Base-by-base conservation (phyloP, 1,139 yeast genomes). In the Kluyveromyces sp. region DNA sequence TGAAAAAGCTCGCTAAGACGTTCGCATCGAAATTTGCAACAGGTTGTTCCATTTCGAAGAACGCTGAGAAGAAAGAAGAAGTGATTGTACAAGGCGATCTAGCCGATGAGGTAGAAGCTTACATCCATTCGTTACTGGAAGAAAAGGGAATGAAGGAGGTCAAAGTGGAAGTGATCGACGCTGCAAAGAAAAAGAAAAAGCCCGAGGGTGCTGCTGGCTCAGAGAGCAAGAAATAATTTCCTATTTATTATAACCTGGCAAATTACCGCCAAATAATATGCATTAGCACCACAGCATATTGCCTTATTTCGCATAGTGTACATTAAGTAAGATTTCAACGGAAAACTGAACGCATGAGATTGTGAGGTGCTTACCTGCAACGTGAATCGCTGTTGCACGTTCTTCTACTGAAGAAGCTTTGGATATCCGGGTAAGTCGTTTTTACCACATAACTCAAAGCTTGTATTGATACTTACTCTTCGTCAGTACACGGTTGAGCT, bases 21-120 rank as follows among this genome's bases (percentile, higher is more conserved):
- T 87, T 92, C 66, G 94, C 96, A 0, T 82, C 94, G 33, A 87
- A 86, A 64, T 92, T 89, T 62, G 98, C 98, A 18, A 89, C 97
- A 3, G 98, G 98, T 39, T 94, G 96, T 20, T 80, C 94, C 36
- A 96, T 89, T n/a, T 81, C 89, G 7, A 89, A 89, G 67, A 83
- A 82, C 50, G 92, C 82, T 9, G 97, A 89, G 54, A 89, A 89
- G 66, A 84, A 83, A 61, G 96, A 89, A 51, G 97, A 89, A 60
- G 79, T 89, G 46, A 77, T 87, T 49, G 83, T 89, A 46, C 97
- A 89, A 68, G 98, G 98, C 55, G 98, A 92, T 64, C 94, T 89
- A 39, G 83, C 89, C 50, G 96, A 88, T 54, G 95, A 84, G 58
- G 94, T 92, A 19, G 94, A 83, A 59, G 83, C 70, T 13, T 85